phyloP scores from a whole-genome alignment of 768 basidiomycete species.

The Leccinum boreale region DNA sequence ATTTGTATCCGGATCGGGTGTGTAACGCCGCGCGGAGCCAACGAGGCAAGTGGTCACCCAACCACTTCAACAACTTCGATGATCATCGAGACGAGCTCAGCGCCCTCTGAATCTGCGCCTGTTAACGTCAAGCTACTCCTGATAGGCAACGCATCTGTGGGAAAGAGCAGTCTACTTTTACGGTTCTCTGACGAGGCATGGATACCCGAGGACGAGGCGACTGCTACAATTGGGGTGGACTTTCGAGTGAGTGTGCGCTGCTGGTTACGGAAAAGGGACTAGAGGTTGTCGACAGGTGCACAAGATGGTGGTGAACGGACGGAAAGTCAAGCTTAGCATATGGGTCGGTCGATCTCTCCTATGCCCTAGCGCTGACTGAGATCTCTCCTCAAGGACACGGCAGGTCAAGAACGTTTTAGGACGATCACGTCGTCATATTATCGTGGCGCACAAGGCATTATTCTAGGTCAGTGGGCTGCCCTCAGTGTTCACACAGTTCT shows the following conservation, averaged over 20 bases:
- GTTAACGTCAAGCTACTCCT: constrained; percentile 81
- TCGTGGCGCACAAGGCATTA: constrained; percentile 81
- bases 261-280: neutral
- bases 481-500: neutral
- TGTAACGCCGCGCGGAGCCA: constrained; percentile 13
- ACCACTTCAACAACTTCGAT: constrained; percentile 6
- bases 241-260: constrained; percentile 59
- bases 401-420: constrained; percentile 94
- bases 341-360: constrained; percentile 64
- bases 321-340: constrained; percentile 89
- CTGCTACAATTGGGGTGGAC: constrained; percentile 82
- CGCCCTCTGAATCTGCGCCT: constrained; percentile 24
- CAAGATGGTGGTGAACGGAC: constrained; percentile 82
- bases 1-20: constrained; percentile 15
- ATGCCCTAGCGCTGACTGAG: neutral
- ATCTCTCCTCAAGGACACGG: constrained; percentile 64
- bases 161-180: constrained; percentile 86
- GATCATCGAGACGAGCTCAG: constrained; percentile 20
- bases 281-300: constrained; percentile 53
- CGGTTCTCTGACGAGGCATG: constrained; percentile 98
- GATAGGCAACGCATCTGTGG: constrained; percentile 88
- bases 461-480: constrained; percentile 48
- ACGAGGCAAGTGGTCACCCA: constrained; percentile 16
- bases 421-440: constrained; percentile 97
- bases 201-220: constrained; percentile 87